A percentile compares a stretch with the other conserved stretches of the same genome.
Conservation (phyloP, 1,139 yeast species). For the Nematodospora anomalae region DNA sequence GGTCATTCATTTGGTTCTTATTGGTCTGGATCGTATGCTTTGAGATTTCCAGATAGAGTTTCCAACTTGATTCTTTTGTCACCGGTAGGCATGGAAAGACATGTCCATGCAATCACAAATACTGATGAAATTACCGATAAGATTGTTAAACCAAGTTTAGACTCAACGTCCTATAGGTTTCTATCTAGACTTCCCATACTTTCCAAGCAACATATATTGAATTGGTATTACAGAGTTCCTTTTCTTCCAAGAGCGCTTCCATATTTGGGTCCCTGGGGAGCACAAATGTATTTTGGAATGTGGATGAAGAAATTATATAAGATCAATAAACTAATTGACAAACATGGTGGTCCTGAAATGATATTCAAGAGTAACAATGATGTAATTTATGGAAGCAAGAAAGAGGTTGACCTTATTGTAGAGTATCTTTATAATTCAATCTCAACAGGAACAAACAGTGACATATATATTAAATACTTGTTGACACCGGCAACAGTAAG, state of each 20-base stretch:
- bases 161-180: slow-evolving; percentile 38
- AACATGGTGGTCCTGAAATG: slow-evolving; percentile 33
- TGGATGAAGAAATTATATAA: slow-evolving; percentile 48
- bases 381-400: slow-evolving; percentile 39
- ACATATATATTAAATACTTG: slow-evolving; percentile 60
- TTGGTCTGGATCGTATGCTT: slow-evolving; percentile 46
- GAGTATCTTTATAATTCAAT: slow-evolving; percentile 62
- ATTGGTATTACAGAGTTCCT: slow-evolving; percentile 44
- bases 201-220: slow-evolving; percentile 25
- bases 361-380: slow-evolving; percentile 30
- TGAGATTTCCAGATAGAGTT: slow-evolving; percentile 55
- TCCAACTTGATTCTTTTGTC: slow-evolving; percentile 70
- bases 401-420: slow-evolving; percentile 48
- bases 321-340: slow-evolving; percentile 41
- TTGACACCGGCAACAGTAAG: slow-evolving; percentile 79
- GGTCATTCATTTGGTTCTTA: slow-evolving; percentile 52
- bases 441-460: slow-evolving; percentile 62
- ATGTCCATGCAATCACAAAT: slow-evolving; percentile 60
- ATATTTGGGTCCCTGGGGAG: slow-evolving; percentile 54
- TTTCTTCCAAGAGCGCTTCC: slow-evolving; percentile 46
- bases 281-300: slow-evolving; percentile 40
- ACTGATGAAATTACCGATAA: slow-evolving; percentile 17
- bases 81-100: slow-evolving; percentile 88
- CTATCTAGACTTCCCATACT: slow-evolving; percentile 49
- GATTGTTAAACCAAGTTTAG: slow-evolving; percentile 33